phyloP scores from a whole-genome alignment of 441 rosid species.

The Corymbia citriodora region DNA sequence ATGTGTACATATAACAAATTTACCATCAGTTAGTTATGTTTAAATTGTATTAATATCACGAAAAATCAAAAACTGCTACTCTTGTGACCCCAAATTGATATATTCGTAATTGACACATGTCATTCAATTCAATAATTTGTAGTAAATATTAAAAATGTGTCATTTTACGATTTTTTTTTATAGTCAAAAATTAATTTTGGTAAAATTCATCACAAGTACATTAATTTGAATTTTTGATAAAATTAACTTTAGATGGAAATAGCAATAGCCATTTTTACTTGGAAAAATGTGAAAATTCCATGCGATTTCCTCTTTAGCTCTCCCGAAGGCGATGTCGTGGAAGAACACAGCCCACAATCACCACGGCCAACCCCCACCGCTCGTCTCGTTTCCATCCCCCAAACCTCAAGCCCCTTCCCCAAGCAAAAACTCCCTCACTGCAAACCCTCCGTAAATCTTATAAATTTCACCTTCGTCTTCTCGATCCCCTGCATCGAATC shows the following conservation, averaged over 20 bases:
- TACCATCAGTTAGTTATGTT: accelerated
- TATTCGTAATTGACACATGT: no score
- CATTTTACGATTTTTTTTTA: accelerated
- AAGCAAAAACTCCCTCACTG: neutral
- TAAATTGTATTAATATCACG: no score
- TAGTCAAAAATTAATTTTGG: accelerated
- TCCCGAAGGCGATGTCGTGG: conserved; percentile 19
- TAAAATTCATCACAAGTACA: accelerated
- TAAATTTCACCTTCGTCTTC: neutral
- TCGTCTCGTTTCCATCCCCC: neutral
- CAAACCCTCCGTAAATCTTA: neutral
- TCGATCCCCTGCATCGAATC: neutral
- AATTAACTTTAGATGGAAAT: neutral
- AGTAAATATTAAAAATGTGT: accelerated
- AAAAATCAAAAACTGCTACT: no score
- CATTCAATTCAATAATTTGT: no score
- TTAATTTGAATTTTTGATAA: neutral
- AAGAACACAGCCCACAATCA: conserved; percentile 12
- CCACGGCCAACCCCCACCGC: conserved; percentile 12
- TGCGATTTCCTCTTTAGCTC: neutral
- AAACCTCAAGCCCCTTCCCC: neutral
- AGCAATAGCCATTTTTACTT: neutral
- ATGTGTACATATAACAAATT: accelerated
- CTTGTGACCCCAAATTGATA: no score
- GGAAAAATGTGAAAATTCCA: neutral